These are phyloP conservation scores for Picochlorum sp. DNA, from an alignment of 139 green algal species.

Conservation along the genomic window DNA sequence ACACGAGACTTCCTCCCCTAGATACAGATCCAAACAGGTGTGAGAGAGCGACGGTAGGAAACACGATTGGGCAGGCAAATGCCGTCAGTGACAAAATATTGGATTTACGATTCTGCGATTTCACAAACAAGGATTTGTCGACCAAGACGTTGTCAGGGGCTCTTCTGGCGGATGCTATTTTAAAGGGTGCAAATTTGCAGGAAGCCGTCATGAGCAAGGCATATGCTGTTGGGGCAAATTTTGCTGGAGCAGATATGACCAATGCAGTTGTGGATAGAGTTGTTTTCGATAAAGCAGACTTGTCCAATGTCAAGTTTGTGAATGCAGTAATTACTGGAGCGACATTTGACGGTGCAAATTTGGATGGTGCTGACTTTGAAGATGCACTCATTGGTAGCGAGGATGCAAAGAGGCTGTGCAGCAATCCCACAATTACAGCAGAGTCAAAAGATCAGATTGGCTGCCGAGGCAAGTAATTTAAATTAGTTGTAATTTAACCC, in stretches of 20 bases:
- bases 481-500: no score
- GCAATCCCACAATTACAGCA: slow-evolving; percentile 69
- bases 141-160: slow-evolving; percentile 78
- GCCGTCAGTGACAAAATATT: slow-evolving; percentile 85
- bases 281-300: slow-evolving; percentile 66
- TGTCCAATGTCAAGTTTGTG: slow-evolving; percentile 49
- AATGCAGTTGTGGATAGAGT: slow-evolving; percentile 90
- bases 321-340: slow-evolving; percentile 66
- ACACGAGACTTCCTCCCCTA: slow-evolving; percentile 64
- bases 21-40: slow-evolving; percentile 71
- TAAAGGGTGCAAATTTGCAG: slow-evolving; percentile 52
- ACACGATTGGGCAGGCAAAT: slow-evolving; percentile 94
- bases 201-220: slow-evolving; percentile 89
- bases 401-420: slow-evolving; percentile 53
- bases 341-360: slow-evolving; percentile 67
- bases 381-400: slow-evolving; percentile 79
- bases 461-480: slow-evolving; percentile 29
- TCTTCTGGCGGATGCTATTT: slow-evolving; percentile 67
- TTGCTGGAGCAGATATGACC: slow-evolving; percentile 75
- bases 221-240: slow-evolving; percentile 68
- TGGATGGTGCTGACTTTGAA: slow-evolving; percentile 76
- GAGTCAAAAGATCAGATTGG: slow-evolving; percentile 58
- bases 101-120: slow-evolving; percentile 78
- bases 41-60: slow-evolving; percentile 74
- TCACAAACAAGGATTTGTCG: slow-evolving; percentile 56